These are phyloP conservation scores for Phytophthora syringae DNA, from an alignment of 352 stramenopile genomes.

Conservation along the genomic window DNA sequence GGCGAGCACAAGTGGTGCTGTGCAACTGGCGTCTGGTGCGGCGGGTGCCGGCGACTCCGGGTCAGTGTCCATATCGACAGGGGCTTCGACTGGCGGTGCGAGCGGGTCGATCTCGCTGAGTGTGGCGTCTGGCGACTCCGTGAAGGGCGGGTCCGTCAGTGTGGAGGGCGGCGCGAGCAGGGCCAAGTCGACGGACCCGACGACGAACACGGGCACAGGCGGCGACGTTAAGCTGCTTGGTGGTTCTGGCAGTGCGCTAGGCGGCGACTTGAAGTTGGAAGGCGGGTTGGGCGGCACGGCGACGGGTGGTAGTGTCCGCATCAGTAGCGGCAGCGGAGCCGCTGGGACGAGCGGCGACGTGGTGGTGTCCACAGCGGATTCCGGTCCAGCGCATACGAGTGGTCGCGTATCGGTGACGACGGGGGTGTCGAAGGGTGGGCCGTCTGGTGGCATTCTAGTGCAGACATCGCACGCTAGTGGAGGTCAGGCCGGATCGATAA, in stretches of 20 bases:
- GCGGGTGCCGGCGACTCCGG: neutral
- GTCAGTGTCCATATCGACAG: too few relatives aligned
- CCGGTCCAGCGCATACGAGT: neutral
- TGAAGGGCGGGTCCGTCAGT: neutral
- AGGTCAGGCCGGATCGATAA: too few relatives aligned
- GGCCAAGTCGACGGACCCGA: too few relatives aligned
- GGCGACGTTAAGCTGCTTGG: neutral
- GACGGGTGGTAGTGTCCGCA: constrained; percentile 2
- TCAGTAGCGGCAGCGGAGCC: constrained; percentile 4
- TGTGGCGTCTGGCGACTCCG: neutral
- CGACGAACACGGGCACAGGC: neutral
- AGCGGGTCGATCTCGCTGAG: constrained; percentile 15
- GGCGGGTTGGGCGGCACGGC: neutral
- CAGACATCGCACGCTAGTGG: too few relatives aligned
- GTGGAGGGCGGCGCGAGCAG: neutral
- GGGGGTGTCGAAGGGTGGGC: too few relatives aligned
- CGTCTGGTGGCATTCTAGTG: neutral
- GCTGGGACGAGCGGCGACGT: constrained; percentile 10
- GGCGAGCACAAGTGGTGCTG: constrained; percentile 1
- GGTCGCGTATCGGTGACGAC: neutral
- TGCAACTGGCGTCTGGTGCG: constrained; percentile 2
- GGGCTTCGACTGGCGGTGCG: too few relatives aligned
- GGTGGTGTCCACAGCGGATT: neutral
- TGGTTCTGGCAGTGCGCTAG: neutral
- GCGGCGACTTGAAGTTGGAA: neutral